Base-by-base conservation (phyloP, 1,284 basidiomycete species). In the Marasmius tenuissimus region DNA sequence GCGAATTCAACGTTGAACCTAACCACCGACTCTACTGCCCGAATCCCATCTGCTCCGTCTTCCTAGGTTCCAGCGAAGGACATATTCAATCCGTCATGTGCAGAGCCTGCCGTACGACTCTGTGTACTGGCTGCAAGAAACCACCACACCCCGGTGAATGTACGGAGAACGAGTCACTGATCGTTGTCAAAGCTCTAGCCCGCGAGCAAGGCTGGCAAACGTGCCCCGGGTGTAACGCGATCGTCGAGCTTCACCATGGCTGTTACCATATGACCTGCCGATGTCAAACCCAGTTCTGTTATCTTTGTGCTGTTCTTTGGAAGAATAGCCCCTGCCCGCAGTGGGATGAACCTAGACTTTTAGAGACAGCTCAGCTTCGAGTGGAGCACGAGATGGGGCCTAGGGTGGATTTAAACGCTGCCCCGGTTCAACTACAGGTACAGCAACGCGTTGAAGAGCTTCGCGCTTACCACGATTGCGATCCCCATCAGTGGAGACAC, bases 251-350 rank as follows among this genome's bases (percentile, higher is more conserved):
- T 3, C 66, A 72, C 20, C 63, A 73, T n/a, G 81, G 82, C 6
- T 83, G 81, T 62, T 81, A 77, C 68, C 82, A 83, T 63, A 83
- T 84, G 73, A 82, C 79, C 1, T 84, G 81, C 61, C 72, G 75
- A 10, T 83, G 81, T 68, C 73, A 76, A 7, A 71, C 75, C 3
- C 63, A 83, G 64, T 83, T 83, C 66, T 84, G 82, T 65, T 84
- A 86, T 63, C 62, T 84, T 1, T 87, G 85, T 65, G 82, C 81
- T 0, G 77, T 69, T 16, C 72, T 61, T 2, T 86, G 85, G 85
- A 86, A 85, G 71, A 74, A 70, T 0, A 86, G 85, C 63, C 12
- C 3, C 0, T 87, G 85, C 63, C 74, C 74, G 0, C 83, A 85
- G 47, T 86, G 84, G 83, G 84, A 86, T 18, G 85, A 86, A 65